Conservation (phyloP, 2,329 filamentous ascomycete species). For the Colletotrichum magnum region DNA sequence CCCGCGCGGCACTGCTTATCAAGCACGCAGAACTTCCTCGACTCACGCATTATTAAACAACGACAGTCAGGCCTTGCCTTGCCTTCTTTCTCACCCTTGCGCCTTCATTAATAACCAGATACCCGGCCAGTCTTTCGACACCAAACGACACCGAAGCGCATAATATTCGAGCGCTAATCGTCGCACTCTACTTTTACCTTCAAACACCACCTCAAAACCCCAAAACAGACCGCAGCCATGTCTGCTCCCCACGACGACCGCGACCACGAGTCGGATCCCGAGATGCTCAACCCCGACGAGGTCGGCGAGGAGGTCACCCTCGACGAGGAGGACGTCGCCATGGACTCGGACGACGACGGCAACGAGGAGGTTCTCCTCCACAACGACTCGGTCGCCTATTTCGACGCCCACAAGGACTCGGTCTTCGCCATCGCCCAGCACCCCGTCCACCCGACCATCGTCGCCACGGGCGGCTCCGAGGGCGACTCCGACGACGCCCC, state of each 20-base stretch:
- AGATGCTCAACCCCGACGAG: slow-evolving; percentile 83
- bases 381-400: slow-evolving; percentile 95
- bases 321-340: slow-evolving; percentile 76
- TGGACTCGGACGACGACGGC: slow-evolving; percentile 83
- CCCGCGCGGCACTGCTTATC: slow-evolving; percentile 32
- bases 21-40: slow-evolving; percentile 34
- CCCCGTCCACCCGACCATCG: slow-evolving; percentile 80
- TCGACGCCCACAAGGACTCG: slow-evolving; percentile 90
- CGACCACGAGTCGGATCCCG: slow-evolving; percentile 60
- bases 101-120: slow-evolving; percentile 18
- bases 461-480: slow-evolving; percentile 87
- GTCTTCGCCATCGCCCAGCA: slow-evolving; percentile 97
- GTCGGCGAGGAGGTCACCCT: slow-evolving; percentile 80
- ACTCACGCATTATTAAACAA: slow-evolving; percentile 34
- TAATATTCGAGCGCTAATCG: not conserved
- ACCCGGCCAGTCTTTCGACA: slow-evolving; percentile 6
- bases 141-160: slow-evolving; percentile 4
- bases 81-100: not conserved
- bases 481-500: slow-evolving; percentile 71
- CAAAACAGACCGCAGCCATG: slow-evolving; percentile 14
- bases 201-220: not conserved
- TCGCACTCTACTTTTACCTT: not conserved
- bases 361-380: slow-evolving; percentile 82
- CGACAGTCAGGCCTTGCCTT: not conserved
- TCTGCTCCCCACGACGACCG: slow-evolving; percentile 29